phyloP scores from a whole-genome alignment of 1,284 basidiomycete species.

The Thelephora terrestris region DNA sequence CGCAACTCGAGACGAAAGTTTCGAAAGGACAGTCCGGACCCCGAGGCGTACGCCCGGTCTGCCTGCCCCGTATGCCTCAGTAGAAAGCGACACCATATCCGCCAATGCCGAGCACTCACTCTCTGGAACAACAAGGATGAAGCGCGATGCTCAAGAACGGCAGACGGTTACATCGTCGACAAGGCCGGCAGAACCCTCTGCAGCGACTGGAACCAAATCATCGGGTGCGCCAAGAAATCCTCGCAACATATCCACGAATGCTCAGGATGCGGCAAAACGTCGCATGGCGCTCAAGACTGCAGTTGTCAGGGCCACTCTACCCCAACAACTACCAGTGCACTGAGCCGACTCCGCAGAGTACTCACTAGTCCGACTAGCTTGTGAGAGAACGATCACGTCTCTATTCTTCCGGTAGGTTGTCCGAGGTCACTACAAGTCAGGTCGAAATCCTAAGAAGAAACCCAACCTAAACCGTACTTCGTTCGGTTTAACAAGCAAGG shows the following conservation, averaged over 20 bases:
- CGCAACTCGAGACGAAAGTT: no score
- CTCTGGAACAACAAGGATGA: conserved; percentile 5
- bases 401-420: no score
- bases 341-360: no score
- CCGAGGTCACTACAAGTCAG: no score
- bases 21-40: no score
- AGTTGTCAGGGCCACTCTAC: no score
- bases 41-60: not conserved
- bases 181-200: conserved; percentile 8
- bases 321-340: no score
- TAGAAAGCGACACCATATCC: conserved; percentile 7
- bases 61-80: conserved; percentile 13
- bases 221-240: conserved; percentile 5
- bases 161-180: conserved; percentile 7
- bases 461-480: no score
- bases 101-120: conserved; percentile 1
- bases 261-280: conserved; percentile 12
- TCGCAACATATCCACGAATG: conserved; percentile 11
- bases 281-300: conserved; percentile 13
- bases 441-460: no score
- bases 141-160: conserved; percentile 1
- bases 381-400: no score
- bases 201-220: conserved; percentile 10
- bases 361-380: no score
- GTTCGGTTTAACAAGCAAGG: no score